Conservation (phyloP, 257 asterid species). For the Solanum lycopersicoides region DNA sequence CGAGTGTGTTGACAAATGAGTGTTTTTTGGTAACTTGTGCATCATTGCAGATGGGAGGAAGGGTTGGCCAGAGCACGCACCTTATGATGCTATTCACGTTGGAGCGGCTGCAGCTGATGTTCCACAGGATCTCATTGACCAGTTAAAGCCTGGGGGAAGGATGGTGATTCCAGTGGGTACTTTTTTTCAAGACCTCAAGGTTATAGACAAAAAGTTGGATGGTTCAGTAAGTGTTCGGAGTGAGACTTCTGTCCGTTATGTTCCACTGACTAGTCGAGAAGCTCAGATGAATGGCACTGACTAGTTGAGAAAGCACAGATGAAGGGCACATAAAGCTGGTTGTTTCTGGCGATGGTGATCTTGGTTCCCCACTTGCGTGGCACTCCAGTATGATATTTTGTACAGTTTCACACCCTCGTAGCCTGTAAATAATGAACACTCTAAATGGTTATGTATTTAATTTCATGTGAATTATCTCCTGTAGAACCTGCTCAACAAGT, state of each 20-base stretch:
- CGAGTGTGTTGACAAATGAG: neutral
- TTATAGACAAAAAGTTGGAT: slow-evolving; percentile 70
- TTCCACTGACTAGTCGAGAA: slow-evolving; percentile 85
- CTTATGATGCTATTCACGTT: slow-evolving; percentile 93
- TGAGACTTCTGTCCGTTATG: slow-evolving; percentile 81
- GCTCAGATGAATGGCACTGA: slow-evolving; percentile 69
- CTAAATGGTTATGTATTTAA: neutral
- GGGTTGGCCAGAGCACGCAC: slow-evolving; percentile 89
- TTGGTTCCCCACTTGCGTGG: neutral
- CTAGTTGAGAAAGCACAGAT: slow-evolving; percentile 73
- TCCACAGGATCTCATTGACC: slow-evolving; percentile 71
- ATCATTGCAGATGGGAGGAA: slow-evolving; percentile 60
- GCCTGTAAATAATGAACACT: neutral
- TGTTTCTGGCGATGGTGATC: neutral
- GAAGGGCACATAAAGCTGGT: slow-evolving; percentile 22
- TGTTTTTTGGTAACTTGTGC: neutral
- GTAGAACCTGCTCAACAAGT: neutral
- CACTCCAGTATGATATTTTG: neutral
- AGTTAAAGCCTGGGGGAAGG: slow-evolving; percentile 93
- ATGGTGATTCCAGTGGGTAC: slow-evolving; percentile 92
- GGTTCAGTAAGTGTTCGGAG: slow-evolving; percentile 44
- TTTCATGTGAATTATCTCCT: neutral
- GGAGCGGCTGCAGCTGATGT: slow-evolving; percentile 95
- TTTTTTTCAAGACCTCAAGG: slow-evolving; percentile 67
- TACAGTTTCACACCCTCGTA: neutral